Evolutionary conservation across 2,329 filamentous ascomycete genomes (phyloP).

Genomic region (Aplosporella prunicola): DNA sequence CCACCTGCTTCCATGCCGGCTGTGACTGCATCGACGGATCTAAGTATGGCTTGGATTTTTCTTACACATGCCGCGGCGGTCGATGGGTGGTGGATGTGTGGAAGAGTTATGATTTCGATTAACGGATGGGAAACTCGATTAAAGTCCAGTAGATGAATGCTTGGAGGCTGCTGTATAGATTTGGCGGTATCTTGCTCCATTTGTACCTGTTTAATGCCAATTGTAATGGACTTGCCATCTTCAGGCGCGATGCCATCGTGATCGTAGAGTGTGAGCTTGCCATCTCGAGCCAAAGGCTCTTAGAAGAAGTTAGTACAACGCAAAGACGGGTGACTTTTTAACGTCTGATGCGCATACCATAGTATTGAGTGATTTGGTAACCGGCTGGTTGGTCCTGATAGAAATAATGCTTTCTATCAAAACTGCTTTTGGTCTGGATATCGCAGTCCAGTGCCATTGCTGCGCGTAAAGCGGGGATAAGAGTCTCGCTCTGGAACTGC

Average conservation of each 20-base stretch:
- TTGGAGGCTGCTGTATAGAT: conserved; percentile 67
- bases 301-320: not conserved
- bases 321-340: not conserved
- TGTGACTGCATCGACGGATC: conserved; percentile 73
- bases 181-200: conserved; percentile 98
- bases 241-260: conserved; percentile 72
- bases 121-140: conserved; percentile 86
- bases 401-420: conserved; percentile 98
- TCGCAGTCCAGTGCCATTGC: conserved; percentile 75
- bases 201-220: conserved; percentile 89
- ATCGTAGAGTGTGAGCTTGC: conserved; percentile 57
- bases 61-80: conserved; percentile 82
- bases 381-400: conserved; percentile 96
- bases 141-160: conserved; percentile 75
- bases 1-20: conserved; percentile 91
- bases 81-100: conserved; percentile 75
- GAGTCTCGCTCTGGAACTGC: conserved; percentile 66
- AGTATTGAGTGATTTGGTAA: conserved; percentile 97
- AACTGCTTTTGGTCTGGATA: conserved; percentile 67
- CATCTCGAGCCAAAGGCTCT: conserved; percentile 58
- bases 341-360: conserved; percentile 38
- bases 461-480: conserved; percentile 84
- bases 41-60: conserved; percentile 76
- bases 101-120: conserved; percentile 89
- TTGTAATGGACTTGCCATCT: conserved; percentile 58